These are phyloP conservation scores for Lactarius indigo DNA, from an alignment of 768 basidiomycete species.

Conservation along the genomic window DNA sequence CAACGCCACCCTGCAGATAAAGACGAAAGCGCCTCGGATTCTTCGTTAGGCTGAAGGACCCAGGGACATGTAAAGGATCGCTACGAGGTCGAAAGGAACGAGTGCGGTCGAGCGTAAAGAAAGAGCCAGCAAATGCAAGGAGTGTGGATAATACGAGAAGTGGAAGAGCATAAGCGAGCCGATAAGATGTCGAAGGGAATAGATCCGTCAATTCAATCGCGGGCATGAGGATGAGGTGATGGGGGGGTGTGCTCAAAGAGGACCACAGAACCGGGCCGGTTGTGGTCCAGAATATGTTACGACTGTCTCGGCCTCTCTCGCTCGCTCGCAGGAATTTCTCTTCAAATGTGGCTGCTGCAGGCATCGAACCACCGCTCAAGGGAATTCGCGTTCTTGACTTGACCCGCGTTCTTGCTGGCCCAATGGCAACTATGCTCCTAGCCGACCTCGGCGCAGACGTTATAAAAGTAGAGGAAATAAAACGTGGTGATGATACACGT, in stretches of 20 bases:
- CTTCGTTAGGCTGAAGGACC: conserved; percentile 18
- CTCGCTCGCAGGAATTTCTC: conserved; percentile 1
- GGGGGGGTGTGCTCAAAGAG: background rate
- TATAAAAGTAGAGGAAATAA: conserved; percentile 82
- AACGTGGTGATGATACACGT: conserved; percentile 88
- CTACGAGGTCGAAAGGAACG: conserved; percentile 52
- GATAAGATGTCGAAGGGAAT: conserved; percentile 46
- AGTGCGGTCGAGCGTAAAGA: conserved; percentile 67
- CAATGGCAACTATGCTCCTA: conserved; percentile 90
- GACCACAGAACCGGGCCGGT: background rate
- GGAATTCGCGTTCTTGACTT: conserved; percentile 85
- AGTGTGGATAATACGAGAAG: conserved; percentile 56
- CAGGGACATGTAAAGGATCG: conserved; percentile 32
- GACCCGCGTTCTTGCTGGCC: conserved; percentile 88
- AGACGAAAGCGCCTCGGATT: conserved; percentile 35
- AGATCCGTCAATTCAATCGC: conserved; percentile 30
- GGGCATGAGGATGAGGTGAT: conserved; percentile 10
- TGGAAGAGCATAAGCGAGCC: conserved; percentile 56
- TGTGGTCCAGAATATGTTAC: background rate
- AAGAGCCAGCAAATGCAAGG: conserved; percentile 64
- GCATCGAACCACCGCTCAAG: conserved; percentile 73
- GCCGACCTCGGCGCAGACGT: conserved; percentile 92
- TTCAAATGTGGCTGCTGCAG: conserved; percentile 28
- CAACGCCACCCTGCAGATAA: conserved; percentile 57
- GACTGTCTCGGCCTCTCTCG: background rate